A percentile compares a stretch with the other conserved stretches of the same genome.
Conservation (phyloP, 805 yeast genomes). For the Yamadazyma ubonensis region DNA sequence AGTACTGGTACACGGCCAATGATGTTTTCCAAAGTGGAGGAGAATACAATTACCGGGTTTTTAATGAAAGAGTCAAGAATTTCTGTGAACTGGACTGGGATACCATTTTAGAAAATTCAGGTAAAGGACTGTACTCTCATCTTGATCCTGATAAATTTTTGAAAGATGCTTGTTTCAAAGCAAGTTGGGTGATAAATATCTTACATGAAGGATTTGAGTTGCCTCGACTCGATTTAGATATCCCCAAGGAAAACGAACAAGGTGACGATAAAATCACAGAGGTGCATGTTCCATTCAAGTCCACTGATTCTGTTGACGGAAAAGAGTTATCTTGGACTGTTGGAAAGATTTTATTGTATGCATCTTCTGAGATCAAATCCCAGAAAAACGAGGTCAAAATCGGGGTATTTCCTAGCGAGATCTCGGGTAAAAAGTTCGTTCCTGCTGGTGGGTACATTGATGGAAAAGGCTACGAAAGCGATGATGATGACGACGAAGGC, state of each 20-base stretch:
- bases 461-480: conserved; percentile 14
- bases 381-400: conserved; percentile 20
- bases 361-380: conserved; percentile 61
- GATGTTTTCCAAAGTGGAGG: conserved; percentile 90
- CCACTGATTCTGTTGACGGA: conserved; percentile 77
- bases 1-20: conserved; percentile 96
- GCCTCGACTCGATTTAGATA: conserved; percentile 66
- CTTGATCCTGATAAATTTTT: conserved; percentile 53
- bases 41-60: conserved; percentile 71
- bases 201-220: conserved; percentile 90
- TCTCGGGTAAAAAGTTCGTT: conserved; percentile 31
- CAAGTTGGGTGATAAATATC: conserved; percentile 88
- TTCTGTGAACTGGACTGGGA: conserved; percentile 82
- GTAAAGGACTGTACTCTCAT: conserved; percentile 57
- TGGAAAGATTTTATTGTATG: conserved; percentile 82
- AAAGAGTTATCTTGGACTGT: conserved; percentile 93
- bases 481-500: conserved; percentile 19
- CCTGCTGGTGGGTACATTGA: conserved; percentile 25
- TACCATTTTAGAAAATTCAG: conserved; percentile 45
- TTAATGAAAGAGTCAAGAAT: conserved; percentile 61
- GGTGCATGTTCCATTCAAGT: conserved; percentile 66
- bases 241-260: conserved; percentile 22
- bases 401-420: conserved; percentile 44
- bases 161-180: conserved; percentile 85
- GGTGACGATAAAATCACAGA: conserved; percentile 26